Evolutionary conservation across 2,329 filamentous ascomycete species (phyloP), one percentile per base, ranked within the genome.

Genomic region (Juglanconis juglandina): DNA sequence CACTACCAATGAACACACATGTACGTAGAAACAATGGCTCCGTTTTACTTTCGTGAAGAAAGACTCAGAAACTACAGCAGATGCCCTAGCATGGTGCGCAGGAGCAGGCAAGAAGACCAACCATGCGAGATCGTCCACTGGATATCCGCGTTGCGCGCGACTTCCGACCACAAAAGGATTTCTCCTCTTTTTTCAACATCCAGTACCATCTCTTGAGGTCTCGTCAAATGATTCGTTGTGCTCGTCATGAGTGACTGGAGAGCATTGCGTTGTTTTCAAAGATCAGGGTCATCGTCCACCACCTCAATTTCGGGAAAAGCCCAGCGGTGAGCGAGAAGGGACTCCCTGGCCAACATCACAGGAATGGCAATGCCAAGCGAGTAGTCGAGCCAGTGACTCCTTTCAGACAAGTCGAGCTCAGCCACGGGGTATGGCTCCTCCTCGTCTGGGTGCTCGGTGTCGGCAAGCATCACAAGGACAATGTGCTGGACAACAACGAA

Each of bases 401-500:
- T 67, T 9, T 67, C 64, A 13, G 71, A 73, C 61, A 75, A 64
- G 53, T 68, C 67, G 53, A 74, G 63, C 56, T 70, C 66, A 30
- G 70, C 69, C 8, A 74, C 64, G 35, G 73, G 70, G 63, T 56
- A 48, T 10, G 58, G 51, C 30, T 63, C 59, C n/a, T 52, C 24
- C 5, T 54, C 47, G 7, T 30, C 32, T 3, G 47, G 50, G n/a
- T 42, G 13, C 5, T 53, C 55, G 10, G 61, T 63, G 33, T 84
- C 83, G 30, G 78, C 72, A 56, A 82, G 85, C 14, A 71, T 66
- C 24, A 75, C 65, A 58, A 74, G 66, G 11, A 74, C 70, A 72
- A 84, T 68, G 78, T 86, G 72, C 71, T 84, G 63, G 72, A 75
- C 46, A 73, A 85, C 66, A 73, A 83, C 66, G 75, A 85, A 73